These are phyloP conservation scores for Trypanosoma vivax DNA, from an alignment of 208 protist species.

Conservation along the genomic window DNA sequence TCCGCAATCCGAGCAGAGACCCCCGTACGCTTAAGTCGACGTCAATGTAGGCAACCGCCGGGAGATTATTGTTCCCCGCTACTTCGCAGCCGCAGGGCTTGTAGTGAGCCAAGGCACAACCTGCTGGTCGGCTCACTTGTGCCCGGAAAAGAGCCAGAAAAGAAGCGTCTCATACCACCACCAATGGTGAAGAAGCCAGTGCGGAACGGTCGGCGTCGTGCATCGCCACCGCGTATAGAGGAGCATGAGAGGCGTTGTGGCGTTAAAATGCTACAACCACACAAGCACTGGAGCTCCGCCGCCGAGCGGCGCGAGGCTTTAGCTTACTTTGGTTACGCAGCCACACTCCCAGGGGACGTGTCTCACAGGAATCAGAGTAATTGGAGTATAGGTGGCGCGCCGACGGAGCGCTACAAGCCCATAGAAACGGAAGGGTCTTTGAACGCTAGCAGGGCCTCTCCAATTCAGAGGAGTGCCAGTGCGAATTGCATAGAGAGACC, in stretches of 20 bases:
- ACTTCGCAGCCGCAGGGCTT: background rate
- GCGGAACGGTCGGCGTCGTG: constrained; percentile 37
- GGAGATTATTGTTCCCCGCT: background rate
- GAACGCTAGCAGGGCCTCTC: background rate
- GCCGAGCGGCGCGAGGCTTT: constrained; percentile 43
- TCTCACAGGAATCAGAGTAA: constrained; percentile 44
- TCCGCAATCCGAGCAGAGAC: background rate
- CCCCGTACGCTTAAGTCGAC: background rate
- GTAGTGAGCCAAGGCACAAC: constrained; percentile 21
- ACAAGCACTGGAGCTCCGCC: constrained; percentile 43
- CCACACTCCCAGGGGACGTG: constrained; percentile 3
- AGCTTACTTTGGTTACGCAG: constrained; percentile 28
- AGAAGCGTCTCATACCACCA: constrained; percentile 33
- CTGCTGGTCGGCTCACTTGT: constrained; percentile 42
- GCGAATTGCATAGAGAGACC: background rate
- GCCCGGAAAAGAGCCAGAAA: constrained; percentile 31
- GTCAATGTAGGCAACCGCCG: constrained; percentile 9
- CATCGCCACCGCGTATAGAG: constrained; percentile 26
- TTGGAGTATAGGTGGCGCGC: constrained; percentile 14
- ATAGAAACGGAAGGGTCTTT: background rate
- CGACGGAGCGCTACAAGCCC: background rate
- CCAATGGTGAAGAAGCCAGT: constrained; percentile 44
- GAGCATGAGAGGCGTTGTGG: constrained; percentile 31
- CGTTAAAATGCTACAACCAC: constrained; percentile 54
- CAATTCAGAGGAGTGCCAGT: background rate